Conservation (phyloP, 108 stramenopile species). For the Cyclotella choctawhatcheeana region DNA sequence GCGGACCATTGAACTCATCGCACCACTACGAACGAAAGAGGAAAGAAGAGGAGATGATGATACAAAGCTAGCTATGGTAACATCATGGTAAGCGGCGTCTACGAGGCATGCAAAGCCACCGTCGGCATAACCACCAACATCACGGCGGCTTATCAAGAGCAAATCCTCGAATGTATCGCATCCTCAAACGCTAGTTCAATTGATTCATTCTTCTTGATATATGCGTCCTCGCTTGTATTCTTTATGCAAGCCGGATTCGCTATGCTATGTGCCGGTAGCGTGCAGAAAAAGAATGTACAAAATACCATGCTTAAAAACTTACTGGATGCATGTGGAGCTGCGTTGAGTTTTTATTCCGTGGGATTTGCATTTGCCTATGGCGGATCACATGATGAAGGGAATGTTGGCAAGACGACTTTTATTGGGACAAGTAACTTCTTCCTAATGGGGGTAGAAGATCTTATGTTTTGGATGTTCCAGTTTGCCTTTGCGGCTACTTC, state of each 20-base stretch:
- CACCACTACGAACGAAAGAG: no score
- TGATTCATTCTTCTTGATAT: conserved; percentile 66
- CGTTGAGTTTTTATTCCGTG: conserved; percentile 74
- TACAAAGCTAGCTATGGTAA: not conserved
- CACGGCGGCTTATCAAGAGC: conserved; percentile 5
- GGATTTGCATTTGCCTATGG: conserved; percentile 88
- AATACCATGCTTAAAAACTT: conserved; percentile 93
- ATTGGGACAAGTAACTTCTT: conserved; percentile 73
- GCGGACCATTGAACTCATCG: no score
- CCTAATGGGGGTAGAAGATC: conserved; percentile 42
- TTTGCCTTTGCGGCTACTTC: conserved; percentile 87
- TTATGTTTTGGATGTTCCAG: conserved; percentile 73
- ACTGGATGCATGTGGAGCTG: conserved; percentile 84
- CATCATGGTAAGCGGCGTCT: conserved; percentile 2
- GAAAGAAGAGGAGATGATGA: not conserved
- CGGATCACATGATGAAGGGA: conserved; percentile 30
- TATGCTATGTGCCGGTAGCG: conserved; percentile 84
- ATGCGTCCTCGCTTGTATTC: conserved; percentile 74
- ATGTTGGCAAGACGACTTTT: conserved; percentile 53
- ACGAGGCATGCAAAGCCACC: conserved; percentile 12
- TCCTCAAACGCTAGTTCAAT: conserved; percentile 16
- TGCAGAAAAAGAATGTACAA: conserved; percentile 84
- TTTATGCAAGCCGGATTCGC: conserved; percentile 88
- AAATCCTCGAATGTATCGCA: conserved; percentile 13
- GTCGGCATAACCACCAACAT: not conserved